These are phyloP conservation scores for Phytophthora meadii DNA, from an alignment of 352 stramenopile genomes.

Conservation along the genomic window DNA sequence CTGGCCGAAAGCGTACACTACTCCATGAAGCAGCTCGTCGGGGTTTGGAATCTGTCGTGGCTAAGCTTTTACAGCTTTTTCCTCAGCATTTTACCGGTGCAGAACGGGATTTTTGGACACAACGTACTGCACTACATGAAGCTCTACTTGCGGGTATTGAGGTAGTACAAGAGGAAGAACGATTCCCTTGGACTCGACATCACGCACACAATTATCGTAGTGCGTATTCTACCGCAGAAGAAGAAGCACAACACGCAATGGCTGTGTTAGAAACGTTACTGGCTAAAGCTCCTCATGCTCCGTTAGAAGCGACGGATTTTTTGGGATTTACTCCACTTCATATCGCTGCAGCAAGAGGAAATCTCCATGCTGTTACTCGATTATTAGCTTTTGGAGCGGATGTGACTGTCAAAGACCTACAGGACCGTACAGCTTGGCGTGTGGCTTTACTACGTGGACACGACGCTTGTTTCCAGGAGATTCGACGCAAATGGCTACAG, in stretches of 20 bases:
- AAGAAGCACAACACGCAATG: slow-evolving; percentile 40
- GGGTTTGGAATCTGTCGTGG: slow-evolving; percentile 47
- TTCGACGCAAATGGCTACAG: slow-evolving; percentile 68
- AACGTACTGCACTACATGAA: slow-evolving; percentile 58
- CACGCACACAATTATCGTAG: slow-evolving; percentile 17
- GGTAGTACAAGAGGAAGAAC: slow-evolving; percentile 27
- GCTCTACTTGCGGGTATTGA: slow-evolving; percentile 37
- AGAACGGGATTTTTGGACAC: slow-evolving; percentile 54
- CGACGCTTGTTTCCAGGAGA: slow-evolving; percentile 69
- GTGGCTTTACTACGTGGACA: slow-evolving; percentile 61
- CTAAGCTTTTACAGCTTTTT: slow-evolving; percentile 65
- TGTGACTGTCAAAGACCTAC: slow-evolving; percentile 47
- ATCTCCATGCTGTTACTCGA: slow-evolving; percentile 43
- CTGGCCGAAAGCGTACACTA: slow-evolving; percentile 44
- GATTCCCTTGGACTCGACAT: slow-evolving; percentile 30
- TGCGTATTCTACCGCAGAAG: slow-evolving; percentile 5
- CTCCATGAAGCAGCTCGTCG: slow-evolving; percentile 56
- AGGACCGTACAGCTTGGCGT: slow-evolving; percentile 64
- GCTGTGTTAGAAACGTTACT: slow-evolving; percentile 42
- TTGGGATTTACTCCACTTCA: slow-evolving; percentile 70
- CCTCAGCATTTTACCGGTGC: slow-evolving; percentile 44
- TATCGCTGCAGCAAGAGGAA: slow-evolving; percentile 53
- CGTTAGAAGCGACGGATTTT: slow-evolving; percentile 57
- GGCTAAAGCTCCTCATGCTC: slow-evolving; percentile 36
- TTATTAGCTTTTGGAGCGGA: slow-evolving; percentile 61